A percentile compares a stretch with the other conserved stretches of the same genome.
Evolutionary conservation across 805 yeast species (phyloP).

Genomic region (Candida ascalaphidarum): DNA sequence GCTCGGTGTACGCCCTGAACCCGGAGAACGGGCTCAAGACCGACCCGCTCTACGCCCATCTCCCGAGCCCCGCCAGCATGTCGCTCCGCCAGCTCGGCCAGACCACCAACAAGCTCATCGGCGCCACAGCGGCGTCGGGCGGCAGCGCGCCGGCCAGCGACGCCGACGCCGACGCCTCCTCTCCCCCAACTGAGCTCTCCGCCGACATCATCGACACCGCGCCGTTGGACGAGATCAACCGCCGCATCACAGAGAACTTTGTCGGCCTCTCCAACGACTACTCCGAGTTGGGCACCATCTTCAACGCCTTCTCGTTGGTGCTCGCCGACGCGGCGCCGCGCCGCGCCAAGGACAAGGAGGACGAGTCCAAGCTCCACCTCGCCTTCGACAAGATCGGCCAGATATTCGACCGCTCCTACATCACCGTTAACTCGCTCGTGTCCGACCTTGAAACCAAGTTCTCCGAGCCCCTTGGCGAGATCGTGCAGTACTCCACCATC

Average conservation of each 20-base stretch:
- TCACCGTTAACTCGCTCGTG: constrained; percentile 45
- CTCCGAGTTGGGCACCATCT: constrained; percentile 62
- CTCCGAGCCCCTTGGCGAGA: constrained; percentile 62
- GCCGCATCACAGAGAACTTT: constrained; percentile 45
- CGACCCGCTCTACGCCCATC: constrained; percentile 20
- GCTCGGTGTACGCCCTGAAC: constrained; percentile 31
- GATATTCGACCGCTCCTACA: constrained; percentile 63
- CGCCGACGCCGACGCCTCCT: constrained; percentile 1
- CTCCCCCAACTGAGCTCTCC: constrained; percentile 1
- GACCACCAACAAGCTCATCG: constrained; percentile 13
- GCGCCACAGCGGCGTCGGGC: not conserved
- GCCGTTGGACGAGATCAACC: constrained; percentile 50
- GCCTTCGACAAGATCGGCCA: constrained; percentile 75
- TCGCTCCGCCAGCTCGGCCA: constrained; percentile 17
- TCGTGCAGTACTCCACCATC: constrained; percentile 56
- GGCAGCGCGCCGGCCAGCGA: not conserved
- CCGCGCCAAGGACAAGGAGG: constrained; percentile 9
- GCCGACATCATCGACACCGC: constrained; percentile 17
- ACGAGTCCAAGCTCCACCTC: constrained; percentile 18
- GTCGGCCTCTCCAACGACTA: constrained; percentile 55
- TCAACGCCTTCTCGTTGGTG: constrained; percentile 47
- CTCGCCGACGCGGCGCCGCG: constrained; percentile 19
- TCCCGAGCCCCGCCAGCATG: constrained; percentile 21
- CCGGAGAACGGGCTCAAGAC: constrained; percentile 36
- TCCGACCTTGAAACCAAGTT: constrained; percentile 48